Evolutionary conservation across 805 yeast species (phyloP), one percentile per base, ranked within the genome.

Genomic region (Schwanniomyces sp.): DNA sequence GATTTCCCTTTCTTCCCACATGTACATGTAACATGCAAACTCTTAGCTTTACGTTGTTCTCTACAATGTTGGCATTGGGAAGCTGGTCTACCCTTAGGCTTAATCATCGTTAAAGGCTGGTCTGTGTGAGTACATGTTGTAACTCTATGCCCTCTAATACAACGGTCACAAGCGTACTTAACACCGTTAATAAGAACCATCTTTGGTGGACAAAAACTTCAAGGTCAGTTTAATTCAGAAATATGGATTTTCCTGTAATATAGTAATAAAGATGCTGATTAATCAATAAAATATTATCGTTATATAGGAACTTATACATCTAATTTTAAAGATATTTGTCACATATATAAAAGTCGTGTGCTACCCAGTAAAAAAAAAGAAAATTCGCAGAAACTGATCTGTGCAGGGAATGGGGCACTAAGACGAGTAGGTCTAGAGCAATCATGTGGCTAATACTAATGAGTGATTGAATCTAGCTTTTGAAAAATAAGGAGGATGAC

Each of bases 71-170:
- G 74, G 61, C 98, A 92, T 60, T 91, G 96, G 1, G 96, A 85
- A 0, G 96, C 84, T 1, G 99, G 99, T 47, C 99, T 76, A 3
- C 99, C 99, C 63, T 94, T 94, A 14, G 96, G 97, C 62, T 94
- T 94, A 64, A 94, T 92, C 88, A 86, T 86, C 63, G 88, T 85
- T 55, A 94, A 72, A 4, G 96, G 95, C 60, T 88, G 89, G 55
- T 94, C 96, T 0, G 91, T 82, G 64, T 94, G 99, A 40, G 86
- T 84, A 67, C 99, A 94, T 2, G 96, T 83, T 1, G 97, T 88
- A 40, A 92, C 99, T 45, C 99, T 75, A 62, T 94, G 99, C 39
- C 99, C 99, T 51, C 99, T 78, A 42, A 94, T 91, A 67, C 99
- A 92, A 50, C 97, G 74, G 57, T 91, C 96, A 66, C 99, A 92